A percentile compares a stretch with the other conserved stretches of the same genome.
Conservation (phyloP, 192 early-diverging fungal genomes). For the Ambispora gerdemannii region DNA sequence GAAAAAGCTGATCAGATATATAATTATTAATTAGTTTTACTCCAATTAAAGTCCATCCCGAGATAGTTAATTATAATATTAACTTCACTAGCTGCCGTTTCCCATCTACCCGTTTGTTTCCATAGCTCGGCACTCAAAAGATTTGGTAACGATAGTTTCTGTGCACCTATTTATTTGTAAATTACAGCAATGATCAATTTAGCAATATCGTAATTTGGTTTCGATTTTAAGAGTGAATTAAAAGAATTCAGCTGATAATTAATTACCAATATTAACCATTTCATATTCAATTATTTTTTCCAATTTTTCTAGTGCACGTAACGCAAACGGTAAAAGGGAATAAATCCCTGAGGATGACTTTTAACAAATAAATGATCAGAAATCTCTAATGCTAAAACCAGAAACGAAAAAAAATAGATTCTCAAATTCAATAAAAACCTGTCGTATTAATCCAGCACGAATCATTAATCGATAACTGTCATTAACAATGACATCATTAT, state of each 20-base stretch:
- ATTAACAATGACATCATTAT: too few species aligned
- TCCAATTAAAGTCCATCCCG: background rate
- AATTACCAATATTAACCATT: constrained; percentile 65
- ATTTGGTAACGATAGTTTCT: constrained; percentile 70
- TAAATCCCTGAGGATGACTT: constrained; percentile 83
- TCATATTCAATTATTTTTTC: constrained; percentile 79
- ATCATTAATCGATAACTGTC: constrained; percentile 59
- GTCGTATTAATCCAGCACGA: constrained; percentile 69
- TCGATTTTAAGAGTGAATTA: background rate
- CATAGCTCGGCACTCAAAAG: constrained; percentile 67
- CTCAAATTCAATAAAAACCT: constrained; percentile 44
- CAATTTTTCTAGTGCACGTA: constrained; percentile 72
- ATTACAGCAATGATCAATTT: too few species aligned
- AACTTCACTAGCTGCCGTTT: constrained; percentile 61
- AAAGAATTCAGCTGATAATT: background rate
- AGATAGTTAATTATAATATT: too few species aligned
- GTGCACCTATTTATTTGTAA: constrained; percentile 47
- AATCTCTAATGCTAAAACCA: background rate
- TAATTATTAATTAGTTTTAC: background rate
- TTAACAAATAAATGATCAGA: background rate
- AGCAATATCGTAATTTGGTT: too few species aligned
- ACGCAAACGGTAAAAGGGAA: constrained; percentile 76
- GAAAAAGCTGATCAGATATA: constrained; percentile 56
- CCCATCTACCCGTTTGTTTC: constrained; percentile 79
- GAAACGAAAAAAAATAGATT: background rate